Evolutionary conservation across 345 rosid species (phyloP).

Genomic region (Euclidium syriacum): DNA sequence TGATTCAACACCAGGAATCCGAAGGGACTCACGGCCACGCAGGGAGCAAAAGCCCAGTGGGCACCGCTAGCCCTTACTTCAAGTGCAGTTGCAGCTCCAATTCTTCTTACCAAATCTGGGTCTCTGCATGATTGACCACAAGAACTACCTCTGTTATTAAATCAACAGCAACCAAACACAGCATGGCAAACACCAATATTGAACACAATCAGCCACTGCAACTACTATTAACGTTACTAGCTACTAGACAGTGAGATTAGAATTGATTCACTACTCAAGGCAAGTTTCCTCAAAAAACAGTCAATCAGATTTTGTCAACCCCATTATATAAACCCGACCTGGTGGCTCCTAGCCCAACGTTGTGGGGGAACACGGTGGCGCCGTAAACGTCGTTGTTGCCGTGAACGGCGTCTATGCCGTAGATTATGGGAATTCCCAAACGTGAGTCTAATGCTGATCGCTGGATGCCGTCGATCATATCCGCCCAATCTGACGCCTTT

Average conservation of each 20-base stretch:
- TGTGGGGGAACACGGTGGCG: constrained; percentile 82
- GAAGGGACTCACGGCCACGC: constrained; percentile 61
- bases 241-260: too few species aligned
- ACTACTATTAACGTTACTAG: too few species aligned
- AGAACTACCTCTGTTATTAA: not conserved
- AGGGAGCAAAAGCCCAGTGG: constrained; percentile 82
- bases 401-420: constrained; percentile 85
- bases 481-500: constrained; percentile 74
- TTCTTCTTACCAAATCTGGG: constrained; percentile 58
- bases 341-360: constrained; percentile 77
- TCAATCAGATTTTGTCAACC: not conserved
- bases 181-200: not conserved
- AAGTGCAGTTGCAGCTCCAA: constrained; percentile 79
- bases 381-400: constrained; percentile 74
- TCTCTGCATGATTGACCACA: constrained; percentile 39
- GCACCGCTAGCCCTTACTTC: constrained; percentile 79
- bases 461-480: constrained; percentile 72
- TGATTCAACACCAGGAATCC: too few species aligned
- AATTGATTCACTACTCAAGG: too few species aligned
- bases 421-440: constrained; percentile 67
- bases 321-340: constrained; percentile 38
- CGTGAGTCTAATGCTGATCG: constrained; percentile 49
- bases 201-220: not conserved
- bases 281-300: not conserved
- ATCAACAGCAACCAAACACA: not conserved